Percentiles rank a stretch among this genome's conserved stretches.
phyloP scores from a whole-genome alignment of 169 alveolate species.

The Eimeria falciformis region DNA sequence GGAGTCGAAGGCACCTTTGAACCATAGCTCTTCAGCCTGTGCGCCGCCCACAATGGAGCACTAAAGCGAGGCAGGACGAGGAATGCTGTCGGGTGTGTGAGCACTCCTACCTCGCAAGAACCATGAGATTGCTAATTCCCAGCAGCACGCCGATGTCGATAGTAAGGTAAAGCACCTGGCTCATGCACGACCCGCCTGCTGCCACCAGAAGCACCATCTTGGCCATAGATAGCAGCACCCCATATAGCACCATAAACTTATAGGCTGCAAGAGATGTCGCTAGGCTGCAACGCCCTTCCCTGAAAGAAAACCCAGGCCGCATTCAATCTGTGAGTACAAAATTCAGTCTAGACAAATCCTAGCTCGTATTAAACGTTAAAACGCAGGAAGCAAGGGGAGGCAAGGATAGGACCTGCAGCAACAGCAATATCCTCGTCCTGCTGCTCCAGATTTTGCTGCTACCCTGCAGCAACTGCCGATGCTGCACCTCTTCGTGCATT shows the following conservation, averaged over 20 bases:
- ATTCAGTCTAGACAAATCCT: no score
- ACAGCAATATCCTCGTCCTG: no score
- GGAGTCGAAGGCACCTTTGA: no score
- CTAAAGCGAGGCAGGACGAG: background rate
- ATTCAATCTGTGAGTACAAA: no score
- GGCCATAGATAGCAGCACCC: slow-evolving; percentile 90
- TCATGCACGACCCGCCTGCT: slow-evolving; percentile 64
- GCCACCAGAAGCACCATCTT: slow-evolving; percentile 84
- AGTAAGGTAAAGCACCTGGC: slow-evolving; percentile 58
- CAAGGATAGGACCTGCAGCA: no score
- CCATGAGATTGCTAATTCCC: slow-evolving; percentile 69
- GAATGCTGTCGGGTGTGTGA: no score
- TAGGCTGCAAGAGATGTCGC: slow-evolving; percentile 92
- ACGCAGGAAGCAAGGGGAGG: no score
- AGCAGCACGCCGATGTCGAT: slow-evolving; percentile 42
- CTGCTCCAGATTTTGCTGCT: background rate
- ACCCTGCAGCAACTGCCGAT: background rate
- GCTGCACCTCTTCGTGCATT: background rate
- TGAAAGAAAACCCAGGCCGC: no score
- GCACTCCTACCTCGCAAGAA: slow-evolving; percentile 52
- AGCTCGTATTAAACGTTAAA: no score
- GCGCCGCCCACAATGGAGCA: background rate
- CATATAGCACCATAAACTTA: slow-evolving; percentile 92
- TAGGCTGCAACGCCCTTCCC: slow-evolving; percentile 93
- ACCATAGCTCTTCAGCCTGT: background rate